These are phyloP conservation scores for Akanthomyces lecanii DNA, from an alignment of 2,329 filamentous ascomycete species.

Conservation along the genomic window DNA sequence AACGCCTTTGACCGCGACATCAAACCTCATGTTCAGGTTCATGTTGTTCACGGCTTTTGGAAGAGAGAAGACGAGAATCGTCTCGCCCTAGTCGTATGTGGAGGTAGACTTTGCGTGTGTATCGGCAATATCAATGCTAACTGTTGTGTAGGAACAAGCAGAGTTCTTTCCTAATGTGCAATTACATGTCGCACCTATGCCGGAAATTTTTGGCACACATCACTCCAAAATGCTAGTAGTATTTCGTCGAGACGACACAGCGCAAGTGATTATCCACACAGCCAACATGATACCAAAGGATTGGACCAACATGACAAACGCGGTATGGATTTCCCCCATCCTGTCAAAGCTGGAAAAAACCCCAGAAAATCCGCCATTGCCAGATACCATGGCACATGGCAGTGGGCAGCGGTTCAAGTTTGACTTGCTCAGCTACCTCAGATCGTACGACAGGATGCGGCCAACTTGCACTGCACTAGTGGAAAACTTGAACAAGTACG, in stretches of 20 bases:
- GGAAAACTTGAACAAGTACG: conserved; percentile 54
- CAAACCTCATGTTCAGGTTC: conserved; percentile 45
- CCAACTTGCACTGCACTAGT: conserved; percentile 52
- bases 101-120: not conserved
- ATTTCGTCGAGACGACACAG: conserved; percentile 69
- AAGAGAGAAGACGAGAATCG: conserved; percentile 62
- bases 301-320: conserved; percentile 86
- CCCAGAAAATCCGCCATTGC: conserved; percentile 16
- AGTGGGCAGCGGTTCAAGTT: conserved; percentile 68
- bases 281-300: conserved; percentile 88
- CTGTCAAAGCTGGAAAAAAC: conserved; percentile 47
- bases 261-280: conserved; percentile 79
- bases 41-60: conserved; percentile 60
- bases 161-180: conserved; percentile 61
- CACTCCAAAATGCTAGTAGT: conserved; percentile 86
- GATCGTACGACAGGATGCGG: conserved; percentile 59
- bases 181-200: conserved; percentile 71
- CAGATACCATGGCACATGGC: conserved; percentile 38
- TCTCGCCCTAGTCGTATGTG: conserved; percentile 49
- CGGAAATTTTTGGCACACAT: conserved; percentile 81
- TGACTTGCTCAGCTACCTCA: conserved; percentile 70
- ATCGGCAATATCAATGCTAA: conserved; percentile 8
- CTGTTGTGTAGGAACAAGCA: conserved; percentile 51
- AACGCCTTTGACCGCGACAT: conserved; percentile 50
- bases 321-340: conserved; percentile 70